Evolutionary conservation across 768 basidiomycete species (phyloP), one percentile per base, ranked within the genome.

Genomic region (Tricholoma hemisulphureum): DNA sequence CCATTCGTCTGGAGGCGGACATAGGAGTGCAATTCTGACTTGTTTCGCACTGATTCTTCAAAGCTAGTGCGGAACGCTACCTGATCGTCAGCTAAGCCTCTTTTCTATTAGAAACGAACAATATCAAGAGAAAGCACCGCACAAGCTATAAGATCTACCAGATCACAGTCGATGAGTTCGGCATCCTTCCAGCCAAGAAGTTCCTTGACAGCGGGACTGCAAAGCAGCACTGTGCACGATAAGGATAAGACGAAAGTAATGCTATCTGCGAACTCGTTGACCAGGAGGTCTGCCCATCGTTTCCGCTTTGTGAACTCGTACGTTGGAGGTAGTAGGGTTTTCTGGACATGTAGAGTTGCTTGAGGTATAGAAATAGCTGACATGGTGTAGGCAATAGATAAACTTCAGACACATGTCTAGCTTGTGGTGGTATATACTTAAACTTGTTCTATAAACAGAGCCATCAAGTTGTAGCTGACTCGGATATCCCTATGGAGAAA

Each of bases 291-390:
- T 16, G 86, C 87, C 93, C 93, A 95, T 55, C 87, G 81, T 69
- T 93, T 93, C 56, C 92, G 77, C 67, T 91, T 92, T 0, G 90
- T 91, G 69, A 94, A 95, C 69, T 95, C 93, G 64, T 85, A 94
- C 11, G 75, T 74, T 71, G 26, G 57, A 18, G 43, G 49, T 28
- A 49, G 16, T 18, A 28, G 18, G 16, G 16, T 49, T n/a, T 49
- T 49, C 28, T 49, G 46, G 16, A 18, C 26, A 18, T 49, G 46
- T 18, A 9, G 46, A n/a, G 13, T 45, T 24, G 21, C 21, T 11
- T 21, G 21, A 9, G 43, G 43, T 13, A 48, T 28, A 29, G 46
- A 43, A 21, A 23, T 13, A 21, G 41, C 46, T 28, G 46, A 49
- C 16, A 49, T 49, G 26, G 26, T 20, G 3, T n/a, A 28, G 46